Evolutionary conservation across 2,329 filamentous ascomycete genomes (phyloP).

Genomic region (Paraconiothyrium brasiliense): DNA sequence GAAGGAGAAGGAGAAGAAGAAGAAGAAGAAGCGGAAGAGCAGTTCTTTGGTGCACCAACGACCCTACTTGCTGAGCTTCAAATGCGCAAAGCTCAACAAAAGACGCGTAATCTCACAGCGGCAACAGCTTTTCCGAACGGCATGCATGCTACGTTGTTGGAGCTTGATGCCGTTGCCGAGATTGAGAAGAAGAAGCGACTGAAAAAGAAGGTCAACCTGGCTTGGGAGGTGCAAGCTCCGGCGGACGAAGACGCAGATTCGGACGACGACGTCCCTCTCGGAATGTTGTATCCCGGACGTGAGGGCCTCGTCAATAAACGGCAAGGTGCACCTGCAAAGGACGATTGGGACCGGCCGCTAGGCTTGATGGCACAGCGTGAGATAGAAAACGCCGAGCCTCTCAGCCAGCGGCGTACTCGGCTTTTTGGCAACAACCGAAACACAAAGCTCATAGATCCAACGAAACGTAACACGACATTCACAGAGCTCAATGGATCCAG

Average conservation of each 20-base stretch:
- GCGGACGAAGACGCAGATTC: constrained; percentile 52
- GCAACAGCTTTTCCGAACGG: constrained; percentile 73
- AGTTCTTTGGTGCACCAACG: constrained; percentile 78
- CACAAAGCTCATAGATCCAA: constrained; percentile 29
- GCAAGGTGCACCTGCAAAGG: constrained; percentile 51
- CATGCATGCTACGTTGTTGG: constrained; percentile 88
- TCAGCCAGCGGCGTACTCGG: constrained; percentile 79
- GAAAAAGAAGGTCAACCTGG: constrained; percentile 81
- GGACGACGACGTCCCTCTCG: constrained; percentile 87
- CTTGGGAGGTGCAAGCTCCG: constrained; percentile 79
- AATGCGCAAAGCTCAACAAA: constrained; percentile 87
- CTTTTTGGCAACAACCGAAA: constrained; percentile 68
- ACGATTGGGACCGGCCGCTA: constrained; percentile 68
- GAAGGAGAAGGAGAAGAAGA: constrained; percentile 39
- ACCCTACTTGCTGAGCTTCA: constrained; percentile 93
- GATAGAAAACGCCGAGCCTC: constrained; percentile 90
- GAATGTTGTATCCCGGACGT: constrained; percentile 75
- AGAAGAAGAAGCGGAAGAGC: constrained; percentile 48
- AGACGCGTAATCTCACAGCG: constrained; percentile 76
- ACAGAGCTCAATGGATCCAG: constrained; percentile 29
- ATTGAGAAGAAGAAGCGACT: constrained; percentile 79
- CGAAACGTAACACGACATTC: constrained; percentile 30
- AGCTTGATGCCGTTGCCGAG: constrained; percentile 90
- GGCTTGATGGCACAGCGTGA: constrained; percentile 83
- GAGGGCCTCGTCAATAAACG: constrained; percentile 60